phyloP scores from a whole-genome alignment of 192 early-diverging fungal genomes.

The Backusella liffmaniae region DNA sequence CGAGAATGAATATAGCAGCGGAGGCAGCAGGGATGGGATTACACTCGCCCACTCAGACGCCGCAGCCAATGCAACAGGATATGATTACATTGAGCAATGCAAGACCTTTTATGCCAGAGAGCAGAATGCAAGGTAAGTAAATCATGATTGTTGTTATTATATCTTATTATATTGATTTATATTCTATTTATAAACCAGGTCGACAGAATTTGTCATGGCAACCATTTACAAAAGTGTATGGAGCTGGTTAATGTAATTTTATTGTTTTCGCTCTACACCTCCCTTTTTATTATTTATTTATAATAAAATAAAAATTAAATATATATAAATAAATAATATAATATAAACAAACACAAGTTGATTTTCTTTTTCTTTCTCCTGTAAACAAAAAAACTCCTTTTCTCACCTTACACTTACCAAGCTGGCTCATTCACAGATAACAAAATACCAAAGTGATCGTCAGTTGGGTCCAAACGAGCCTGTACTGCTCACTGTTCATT shows the following conservation, averaged over 20 bases:
- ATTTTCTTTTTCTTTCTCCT: not conserved
- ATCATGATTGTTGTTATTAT: not conserved
- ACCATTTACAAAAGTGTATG: not conserved
- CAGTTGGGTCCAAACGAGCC: not conserved
- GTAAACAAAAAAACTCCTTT: not conserved
- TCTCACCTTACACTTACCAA: not conserved
- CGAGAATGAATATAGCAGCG: conserved; percentile 31
- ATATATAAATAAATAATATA: too few relatives aligned
- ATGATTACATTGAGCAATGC: not conserved
- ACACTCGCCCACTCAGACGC: not conserved
- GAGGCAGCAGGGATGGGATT: conserved; percentile 19
- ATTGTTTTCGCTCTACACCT: not conserved
- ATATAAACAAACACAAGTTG: not conserved
- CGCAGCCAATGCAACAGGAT: not conserved
- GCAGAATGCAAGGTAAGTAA: not conserved
- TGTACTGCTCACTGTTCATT: not conserved
- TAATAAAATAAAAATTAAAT: too few relatives aligned
- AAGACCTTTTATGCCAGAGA: not conserved
- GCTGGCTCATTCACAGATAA: not conserved
- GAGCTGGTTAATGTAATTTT: not conserved
- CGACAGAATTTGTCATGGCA: not conserved
- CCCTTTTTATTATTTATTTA: too few relatives aligned
- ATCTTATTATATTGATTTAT: not conserved
- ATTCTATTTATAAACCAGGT: not conserved
- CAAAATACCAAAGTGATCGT: not conserved